Evolutionary conservation across 305 asterid species (phyloP), one percentile per base, ranked within the genome.

Genomic region (Caryopteris hybrid): DNA sequence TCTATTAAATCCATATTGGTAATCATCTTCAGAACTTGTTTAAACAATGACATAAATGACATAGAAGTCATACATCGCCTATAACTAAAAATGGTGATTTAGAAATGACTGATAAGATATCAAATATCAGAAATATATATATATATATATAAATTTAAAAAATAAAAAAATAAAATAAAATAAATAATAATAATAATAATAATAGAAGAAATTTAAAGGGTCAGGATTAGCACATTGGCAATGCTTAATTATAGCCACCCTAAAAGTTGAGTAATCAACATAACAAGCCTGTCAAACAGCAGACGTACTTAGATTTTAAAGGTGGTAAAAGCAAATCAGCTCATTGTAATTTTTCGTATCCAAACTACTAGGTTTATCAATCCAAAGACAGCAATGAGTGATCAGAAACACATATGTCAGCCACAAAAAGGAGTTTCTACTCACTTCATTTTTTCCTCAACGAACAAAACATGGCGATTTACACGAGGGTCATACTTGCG

Each of bases 401-500:
- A 31, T 11, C 21, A 1, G 46, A 45, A 59, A 61, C 33, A 53
- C 31, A 11, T 10, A 50, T 12, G 6, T 22, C 13, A 8, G 27
- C 45, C 17, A 46, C 59, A 38, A 18, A 14, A 43, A 18, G 53
- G 21, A 53, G 64, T 18, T 23, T 10, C 3, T 65, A 66, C 68
- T 73, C 73, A 73, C 74, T 86, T 89, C 89, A 85, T 87, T 79
- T 87, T 87, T 11, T 85, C 85, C 78, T 87, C 95, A 4, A 88
- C 85, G 79, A 89, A 89, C 72, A 89, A 72, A 68, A 89, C 96
- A 53, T 87, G 95, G 23, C 80, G 81, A 50, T 86, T 88, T 36
- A 86, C 91, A 6, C 94, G 92, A 61, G 97, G 95, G 61, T 86
- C 97, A 21, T 68, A 88, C 85, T 88, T 88, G 1, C 94, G 82